Evolutionary conservation across 164 flowering plant species (phyloP), one percentile per base, ranked within the genome.

Genomic region (Paratinospora sagittata): DNA sequence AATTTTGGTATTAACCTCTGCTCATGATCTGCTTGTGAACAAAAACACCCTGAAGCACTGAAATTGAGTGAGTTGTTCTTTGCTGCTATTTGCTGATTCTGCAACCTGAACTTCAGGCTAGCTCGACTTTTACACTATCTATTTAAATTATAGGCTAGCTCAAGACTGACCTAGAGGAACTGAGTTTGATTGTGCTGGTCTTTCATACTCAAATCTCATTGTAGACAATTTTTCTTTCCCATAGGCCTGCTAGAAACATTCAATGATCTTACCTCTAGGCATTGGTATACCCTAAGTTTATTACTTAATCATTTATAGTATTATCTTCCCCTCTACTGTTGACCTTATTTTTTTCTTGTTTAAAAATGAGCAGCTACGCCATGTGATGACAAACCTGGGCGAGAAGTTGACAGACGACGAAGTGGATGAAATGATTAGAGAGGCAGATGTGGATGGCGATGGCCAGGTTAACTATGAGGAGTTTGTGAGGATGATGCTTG

Each of bases 371-470:
- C 82, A 82, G 88, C 83, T 86, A 3, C 81, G 88, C 14, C 89
- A 83, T 64, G 89, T 86, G 24, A 86, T 86, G 89, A 83, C 86
- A 26, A 86, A 86, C 73, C 84, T 86, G 21, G 88, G 89, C 6
- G 89, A 86, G 81, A 86, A 86, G 68, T 47, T 86, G 74, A 86
- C 86, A 8, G 89, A 86, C 62, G 89, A 86, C 47, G 89, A 86
- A 77, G 89, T 84, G 61, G 89, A 86, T 47, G 87, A 86, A 79
- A 86, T 86, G 89, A 84, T 86, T 34, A 77, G 85, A 23, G 89
- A 84, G 67, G 89, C 89, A 2, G 89, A 86, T 75, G 79, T 80
- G 62, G 87, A 86, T 41, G 89, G 89, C 24, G 87, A 86, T 78
- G 87, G 89, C 16, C 86, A 83, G 68, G 81, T 84, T 27, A 83